Percentiles rank a stretch among this genome's conserved stretches.
phyloP scores from a whole-genome alignment of 345 rosid species.

The Viola odorata region DNA sequence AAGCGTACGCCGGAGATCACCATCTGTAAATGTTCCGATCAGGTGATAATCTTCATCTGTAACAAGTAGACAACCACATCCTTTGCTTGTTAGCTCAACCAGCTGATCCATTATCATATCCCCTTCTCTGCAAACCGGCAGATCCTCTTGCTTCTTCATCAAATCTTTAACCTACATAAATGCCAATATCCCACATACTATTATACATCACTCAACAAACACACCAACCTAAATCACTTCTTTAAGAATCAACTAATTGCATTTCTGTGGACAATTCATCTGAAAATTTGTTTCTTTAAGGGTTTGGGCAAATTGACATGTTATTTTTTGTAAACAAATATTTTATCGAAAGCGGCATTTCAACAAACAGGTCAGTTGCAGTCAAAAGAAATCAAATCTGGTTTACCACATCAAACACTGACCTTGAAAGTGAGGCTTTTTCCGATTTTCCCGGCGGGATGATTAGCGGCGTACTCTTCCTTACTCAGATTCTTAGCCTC shows the following conservation, averaged over 20 bases:
- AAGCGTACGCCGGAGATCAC: constrained; percentile 91
- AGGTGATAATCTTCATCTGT: constrained; percentile 52
- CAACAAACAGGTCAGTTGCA: no score
- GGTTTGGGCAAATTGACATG: no score
- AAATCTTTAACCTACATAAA: constrained; percentile 66
- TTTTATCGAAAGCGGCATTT: no score
- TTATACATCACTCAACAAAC: neutral
- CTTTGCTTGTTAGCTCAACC: constrained; percentile 86
- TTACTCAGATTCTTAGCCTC: constrained; percentile 70
- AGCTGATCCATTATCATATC: constrained; percentile 93
- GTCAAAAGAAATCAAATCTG: neutral
- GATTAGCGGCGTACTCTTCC: constrained; percentile 88
- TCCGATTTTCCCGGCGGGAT: constrained; percentile 95
- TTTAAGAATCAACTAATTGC: no score
- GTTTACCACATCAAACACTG: neutral
- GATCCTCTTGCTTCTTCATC: constrained; percentile 87
- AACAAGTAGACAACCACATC: constrained; percentile 92
- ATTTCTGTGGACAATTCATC: no score
- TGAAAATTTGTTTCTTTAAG: no score
- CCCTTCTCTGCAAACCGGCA: constrained; percentile 81
- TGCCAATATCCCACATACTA: neutral
- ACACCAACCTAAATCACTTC: neutral
- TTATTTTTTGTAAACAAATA: no score
- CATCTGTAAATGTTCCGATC: constrained; percentile 91
- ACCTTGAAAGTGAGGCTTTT: constrained; percentile 94